These are phyloP conservation scores for Colletotrichum sp. DNA, from an alignment of 2,329 filamentous ascomycete species.

Conservation along the genomic window DNA sequence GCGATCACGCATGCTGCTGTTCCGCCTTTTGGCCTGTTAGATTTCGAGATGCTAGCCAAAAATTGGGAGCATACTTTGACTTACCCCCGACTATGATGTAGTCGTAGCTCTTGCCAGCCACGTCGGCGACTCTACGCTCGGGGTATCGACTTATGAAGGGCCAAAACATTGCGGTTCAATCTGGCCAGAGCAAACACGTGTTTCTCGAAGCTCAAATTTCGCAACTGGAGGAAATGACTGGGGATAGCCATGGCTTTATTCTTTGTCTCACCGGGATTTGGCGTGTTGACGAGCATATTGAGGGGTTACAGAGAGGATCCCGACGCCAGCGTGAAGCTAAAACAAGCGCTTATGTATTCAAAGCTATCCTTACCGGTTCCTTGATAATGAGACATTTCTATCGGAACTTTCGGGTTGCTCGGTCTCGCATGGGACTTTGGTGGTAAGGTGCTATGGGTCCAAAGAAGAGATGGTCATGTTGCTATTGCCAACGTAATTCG, in stretches of 20 bases:
- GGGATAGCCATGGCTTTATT: background rate
- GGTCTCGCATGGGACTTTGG: background rate
- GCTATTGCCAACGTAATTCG: background rate
- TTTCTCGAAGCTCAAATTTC: too few relatives aligned
- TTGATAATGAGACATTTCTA: background rate
- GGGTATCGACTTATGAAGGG: slow-evolving; percentile 30
- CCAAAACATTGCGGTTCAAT: slow-evolving; percentile 24
- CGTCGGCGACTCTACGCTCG: slow-evolving; percentile 20
- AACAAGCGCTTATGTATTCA: background rate
- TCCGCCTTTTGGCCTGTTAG: slow-evolving; percentile 34
- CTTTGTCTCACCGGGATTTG: background rate
- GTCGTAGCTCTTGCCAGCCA: slow-evolving; percentile 40
- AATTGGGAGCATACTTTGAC: background rate
- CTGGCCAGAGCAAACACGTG: background rate
- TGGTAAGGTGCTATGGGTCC: background rate
- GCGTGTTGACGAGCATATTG: background rate
- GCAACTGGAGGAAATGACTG: background rate
- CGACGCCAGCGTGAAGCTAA: background rate
- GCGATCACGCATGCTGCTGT: slow-evolving; percentile 53
- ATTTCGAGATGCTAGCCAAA: background rate
- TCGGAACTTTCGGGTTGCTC: background rate
- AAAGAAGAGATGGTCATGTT: background rate
- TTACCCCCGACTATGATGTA: slow-evolving; percentile 48
- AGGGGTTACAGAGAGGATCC: background rate
- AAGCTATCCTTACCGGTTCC: background rate